A percentile compares a stretch with the other conserved stretches of the same genome.
These are phyloP conservation scores for Calonectria ilicicola DNA, from an alignment of 2,329 filamentous ascomycete genomes.

Conservation along the genomic window DNA sequence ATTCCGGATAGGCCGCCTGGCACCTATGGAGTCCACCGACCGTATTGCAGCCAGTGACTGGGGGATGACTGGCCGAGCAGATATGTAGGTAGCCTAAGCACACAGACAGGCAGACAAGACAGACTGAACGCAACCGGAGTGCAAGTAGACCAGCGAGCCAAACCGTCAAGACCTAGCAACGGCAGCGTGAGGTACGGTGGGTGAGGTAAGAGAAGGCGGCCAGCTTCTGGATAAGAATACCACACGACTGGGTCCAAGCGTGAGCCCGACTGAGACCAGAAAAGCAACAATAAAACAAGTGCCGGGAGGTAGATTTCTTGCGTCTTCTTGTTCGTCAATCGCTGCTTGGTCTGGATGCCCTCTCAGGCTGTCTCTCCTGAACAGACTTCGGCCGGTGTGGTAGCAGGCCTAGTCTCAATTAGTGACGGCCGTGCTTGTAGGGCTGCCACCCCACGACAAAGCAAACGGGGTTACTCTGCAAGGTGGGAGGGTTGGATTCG, in stretches of 20 bases:
- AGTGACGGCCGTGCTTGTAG: constrained; percentile 10
- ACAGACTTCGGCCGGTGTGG: neutral
- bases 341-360: neutral
- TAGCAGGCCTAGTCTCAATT: constrained; percentile 1
- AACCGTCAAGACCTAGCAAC: neutral
- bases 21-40: neutral
- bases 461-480: neutral
- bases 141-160: neutral
- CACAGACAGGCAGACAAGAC: neutral
- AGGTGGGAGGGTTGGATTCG: constrained; percentile 7
- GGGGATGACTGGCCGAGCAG: neutral
- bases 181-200: neutral
- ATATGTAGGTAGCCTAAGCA: constrained; percentile 1
- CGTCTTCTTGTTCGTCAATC: neutral
- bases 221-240: neutral
- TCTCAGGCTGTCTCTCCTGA: neutral
- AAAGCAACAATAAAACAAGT: neutral
- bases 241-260: neutral
- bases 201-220: neutral
- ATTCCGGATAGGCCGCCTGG: neutral
- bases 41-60: neutral
- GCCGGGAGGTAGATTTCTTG: neutral
- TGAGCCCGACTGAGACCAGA: neutral
- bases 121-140: neutral
- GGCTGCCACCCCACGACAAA: constrained; percentile 13